phyloP scores from a whole-genome alignment of 140 eudicot genomes.

The Bidens hawaiensis region DNA sequence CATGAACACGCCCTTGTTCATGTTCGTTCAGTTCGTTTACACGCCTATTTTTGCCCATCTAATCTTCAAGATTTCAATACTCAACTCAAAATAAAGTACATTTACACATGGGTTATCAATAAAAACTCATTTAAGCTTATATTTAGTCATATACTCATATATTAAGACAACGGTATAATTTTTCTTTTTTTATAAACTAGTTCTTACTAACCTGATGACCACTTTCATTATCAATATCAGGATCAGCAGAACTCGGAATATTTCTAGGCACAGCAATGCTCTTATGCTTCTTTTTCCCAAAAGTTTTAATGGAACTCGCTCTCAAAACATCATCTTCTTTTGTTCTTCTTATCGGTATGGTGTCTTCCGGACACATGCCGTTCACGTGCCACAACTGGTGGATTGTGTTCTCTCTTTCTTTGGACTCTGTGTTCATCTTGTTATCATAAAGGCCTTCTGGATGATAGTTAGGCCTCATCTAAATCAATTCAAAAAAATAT shows the following conservation, averaged over 20 bases:
- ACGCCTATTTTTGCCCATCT: conserved; percentile 28
- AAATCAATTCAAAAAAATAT: not conserved
- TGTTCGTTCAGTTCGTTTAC: too few relatives aligned
- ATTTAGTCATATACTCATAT: conserved; percentile 17
- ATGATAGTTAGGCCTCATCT: conserved; percentile 85
- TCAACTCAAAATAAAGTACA: too few relatives aligned
- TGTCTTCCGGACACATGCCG: conserved; percentile 73
- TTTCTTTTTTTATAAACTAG: too few relatives aligned
- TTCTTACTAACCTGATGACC: conserved; percentile 99
- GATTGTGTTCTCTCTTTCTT: conserved; percentile 34
- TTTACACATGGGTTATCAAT: too few relatives aligned
- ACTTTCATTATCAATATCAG: conserved; percentile 84
- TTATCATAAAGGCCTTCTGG: conserved; percentile 77
- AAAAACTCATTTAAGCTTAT: too few relatives aligned
- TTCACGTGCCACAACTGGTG: conserved; percentile 87
- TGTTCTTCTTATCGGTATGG: conserved; percentile 90
- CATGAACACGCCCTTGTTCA: too few relatives aligned
- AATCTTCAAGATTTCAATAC: conserved; percentile 24
- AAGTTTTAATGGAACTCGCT: conserved; percentile 92
- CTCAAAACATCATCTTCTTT: conserved; percentile 87
- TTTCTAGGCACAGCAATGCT: conserved; percentile 65
- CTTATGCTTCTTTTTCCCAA: conserved; percentile 74
- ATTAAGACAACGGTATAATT: too few relatives aligned
- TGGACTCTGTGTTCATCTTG: conserved; percentile 46
- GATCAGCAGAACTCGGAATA: conserved; percentile 64